Base-by-base conservation (phyloP, 805 yeast genomes). In the Hemisphaericaspora nanyangensis region DNA sequence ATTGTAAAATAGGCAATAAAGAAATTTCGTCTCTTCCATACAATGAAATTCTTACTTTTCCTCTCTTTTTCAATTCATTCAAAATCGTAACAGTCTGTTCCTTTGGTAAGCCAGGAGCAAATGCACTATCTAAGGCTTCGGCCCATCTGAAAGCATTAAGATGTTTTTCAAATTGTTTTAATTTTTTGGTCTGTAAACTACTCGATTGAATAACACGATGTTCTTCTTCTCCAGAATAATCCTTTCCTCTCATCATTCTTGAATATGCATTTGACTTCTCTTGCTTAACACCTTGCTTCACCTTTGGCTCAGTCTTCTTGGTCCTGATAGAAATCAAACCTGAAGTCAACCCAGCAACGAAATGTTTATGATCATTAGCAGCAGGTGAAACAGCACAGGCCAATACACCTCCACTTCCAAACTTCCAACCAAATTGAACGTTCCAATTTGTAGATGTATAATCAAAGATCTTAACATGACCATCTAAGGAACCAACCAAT, bases 401-500 rank as follows among this genome's bases (percentile, higher is more conserved):
- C 50, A 93, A 69, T 0, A 93, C 96, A 29, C 95, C 95, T 17
- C 91, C 88, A 37, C 65, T 56, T 26, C 96, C 96, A 56, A 85
- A 91, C 63, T 90, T 91, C 97, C 98, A 91, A 35, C 97, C 97
- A 58, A 89, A 91, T 58, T 84, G 86, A 44, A 91, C 96, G 44
- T 83, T 85, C 87, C 91, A 90, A 50, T 77, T 75, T 29, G 76
- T 55, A 17, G 82, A 75, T 19, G 76, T 64, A 28, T 86, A 77
- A 60, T 90, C 97, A 58, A 91, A 87, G 32, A 90, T 90, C 62
- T 93, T 93, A 43, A 93, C 96, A 61, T 93, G 99, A 16, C 99
- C 99, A 63, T 93, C 99, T 42, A 93, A 70, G 0, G 97, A 89
- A 13, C 98, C 97, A 2, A 95, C 97, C 22, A 93, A 66, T 32